These are phyloP conservation scores for Nematodospora valgi DNA, from an alignment of 805 yeast genomes.

Conservation along the genomic window DNA sequence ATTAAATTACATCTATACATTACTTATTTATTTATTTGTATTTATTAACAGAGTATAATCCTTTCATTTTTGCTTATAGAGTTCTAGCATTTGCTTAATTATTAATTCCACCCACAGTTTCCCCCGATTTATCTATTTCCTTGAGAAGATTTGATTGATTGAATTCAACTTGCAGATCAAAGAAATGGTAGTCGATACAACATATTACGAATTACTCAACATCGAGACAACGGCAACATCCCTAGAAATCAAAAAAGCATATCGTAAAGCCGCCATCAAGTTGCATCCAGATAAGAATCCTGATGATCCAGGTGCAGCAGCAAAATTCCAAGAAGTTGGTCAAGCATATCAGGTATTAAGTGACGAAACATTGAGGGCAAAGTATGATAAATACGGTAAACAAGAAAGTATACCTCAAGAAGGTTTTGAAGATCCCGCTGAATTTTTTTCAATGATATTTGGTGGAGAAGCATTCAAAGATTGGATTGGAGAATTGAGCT, in stretches of 20 bases:
- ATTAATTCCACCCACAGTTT: background rate
- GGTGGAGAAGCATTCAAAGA: slow-evolving; percentile 79
- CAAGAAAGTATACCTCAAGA: slow-evolving; percentile 59
- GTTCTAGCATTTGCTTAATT: background rate
- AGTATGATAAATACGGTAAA: slow-evolving; percentile 74
- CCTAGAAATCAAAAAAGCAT: slow-evolving; percentile 43
- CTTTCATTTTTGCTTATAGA: too few species aligned
- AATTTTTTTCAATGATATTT: slow-evolving; percentile 78
- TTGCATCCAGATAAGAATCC: slow-evolving; percentile 47
- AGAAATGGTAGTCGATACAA: slow-evolving; percentile 43
- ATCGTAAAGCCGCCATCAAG: slow-evolving; percentile 41
- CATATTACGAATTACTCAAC: slow-evolving; percentile 39
- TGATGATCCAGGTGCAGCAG: slow-evolving; percentile 43
- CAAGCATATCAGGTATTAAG: slow-evolving; percentile 80
- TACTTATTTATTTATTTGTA: too few species aligned
- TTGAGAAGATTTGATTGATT: too few species aligned
- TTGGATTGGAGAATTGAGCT: slow-evolving; percentile 82
- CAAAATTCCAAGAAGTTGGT: slow-evolving; percentile 44
- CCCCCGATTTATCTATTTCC: too few species aligned
- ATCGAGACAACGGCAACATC: slow-evolving; percentile 35
- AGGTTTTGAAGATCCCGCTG: slow-evolving; percentile 79
- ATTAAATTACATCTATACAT: too few species aligned
- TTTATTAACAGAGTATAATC: too few species aligned
- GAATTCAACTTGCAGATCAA: slow-evolving; percentile 1
- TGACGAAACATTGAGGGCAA: slow-evolving; percentile 57